These are phyloP conservation scores for Asterionellopsis glacialis DNA, from an alignment of 108 stramenopile species.

Conservation along the genomic window DNA sequence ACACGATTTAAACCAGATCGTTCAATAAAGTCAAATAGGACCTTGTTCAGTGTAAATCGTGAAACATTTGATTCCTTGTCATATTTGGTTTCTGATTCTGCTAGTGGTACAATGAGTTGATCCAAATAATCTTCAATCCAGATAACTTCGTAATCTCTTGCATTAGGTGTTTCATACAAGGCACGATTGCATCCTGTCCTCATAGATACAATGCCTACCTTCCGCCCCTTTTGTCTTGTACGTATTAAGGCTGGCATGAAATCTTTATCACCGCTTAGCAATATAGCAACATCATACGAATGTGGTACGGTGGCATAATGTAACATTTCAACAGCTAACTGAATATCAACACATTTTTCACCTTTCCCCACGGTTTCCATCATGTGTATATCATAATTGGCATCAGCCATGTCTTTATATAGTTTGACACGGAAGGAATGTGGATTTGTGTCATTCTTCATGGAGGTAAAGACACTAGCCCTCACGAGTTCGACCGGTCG, in stretches of 20 bases:
- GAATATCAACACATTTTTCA: constrained; percentile 90
- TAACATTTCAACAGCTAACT: constrained; percentile 84
- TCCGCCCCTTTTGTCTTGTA: constrained; percentile 77
- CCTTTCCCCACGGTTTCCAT: constrained; percentile 67
- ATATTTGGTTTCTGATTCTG: not conserved
- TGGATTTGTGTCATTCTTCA: constrained; percentile 53
- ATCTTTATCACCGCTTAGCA: constrained; percentile 83
- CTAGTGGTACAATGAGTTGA: constrained; percentile 45
- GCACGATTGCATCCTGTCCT: constrained; percentile 54
- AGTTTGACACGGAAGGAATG: constrained; percentile 64
- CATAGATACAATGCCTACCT: constrained; percentile 66
- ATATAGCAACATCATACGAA: constrained; percentile 83
- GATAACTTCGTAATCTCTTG: constrained; percentile 69
- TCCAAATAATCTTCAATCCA: constrained; percentile 75
- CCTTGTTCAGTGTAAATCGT: constrained; percentile 47
- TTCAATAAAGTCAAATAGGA: constrained; percentile 63
- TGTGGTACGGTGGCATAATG: constrained; percentile 83
- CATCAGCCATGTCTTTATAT: constrained; percentile 71
- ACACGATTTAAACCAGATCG: constrained; percentile 39
- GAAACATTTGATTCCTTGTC: constrained; percentile 21
- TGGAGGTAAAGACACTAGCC: constrained; percentile 73
- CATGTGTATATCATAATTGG: constrained; percentile 80
- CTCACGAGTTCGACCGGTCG: constrained; percentile 78
- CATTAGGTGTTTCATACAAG: constrained; percentile 58
- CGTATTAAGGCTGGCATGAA: constrained; percentile 83